phyloP scores from a whole-genome alignment of 2,329 filamentous ascomycete genomes.

The Aschersonia sp. region DNA sequence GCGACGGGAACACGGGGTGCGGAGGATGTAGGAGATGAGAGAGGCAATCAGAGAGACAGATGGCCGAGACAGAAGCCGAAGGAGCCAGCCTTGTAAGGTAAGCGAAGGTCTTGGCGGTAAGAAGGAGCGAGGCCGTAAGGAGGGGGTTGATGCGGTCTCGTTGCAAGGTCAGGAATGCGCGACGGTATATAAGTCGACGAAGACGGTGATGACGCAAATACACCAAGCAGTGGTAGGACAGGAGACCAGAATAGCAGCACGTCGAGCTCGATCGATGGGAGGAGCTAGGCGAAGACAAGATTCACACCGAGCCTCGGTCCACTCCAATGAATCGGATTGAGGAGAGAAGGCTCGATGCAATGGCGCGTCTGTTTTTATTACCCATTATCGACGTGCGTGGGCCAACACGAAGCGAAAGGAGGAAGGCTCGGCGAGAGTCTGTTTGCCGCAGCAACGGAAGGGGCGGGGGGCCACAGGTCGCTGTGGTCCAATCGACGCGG shows the following conservation, averaged over 20 bases:
- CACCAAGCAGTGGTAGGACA: too few relatives aligned
- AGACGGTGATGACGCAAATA: background rate
- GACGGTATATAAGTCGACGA: background rate
- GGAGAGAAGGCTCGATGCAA: background rate
- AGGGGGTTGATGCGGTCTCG: background rate
- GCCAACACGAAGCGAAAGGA: background rate
- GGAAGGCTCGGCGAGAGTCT: background rate
- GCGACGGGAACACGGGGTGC: background rate
- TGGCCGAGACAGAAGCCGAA: background rate
- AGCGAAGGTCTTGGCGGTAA: background rate
- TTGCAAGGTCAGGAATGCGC: constrained; percentile 1
- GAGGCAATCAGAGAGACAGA: background rate
- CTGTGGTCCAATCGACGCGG: background rate
- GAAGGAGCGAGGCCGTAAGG: background rate
- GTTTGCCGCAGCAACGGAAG: constrained; percentile 12
- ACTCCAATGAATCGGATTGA: background rate
- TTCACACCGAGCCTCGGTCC: too few relatives aligned
- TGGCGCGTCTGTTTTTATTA: constrained; percentile 1
- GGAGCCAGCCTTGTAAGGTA: background rate
- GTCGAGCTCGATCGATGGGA: background rate
- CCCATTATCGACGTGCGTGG: background rate
- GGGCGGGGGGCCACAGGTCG: background rate
- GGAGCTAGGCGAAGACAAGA: background rate
- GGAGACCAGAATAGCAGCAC: too few relatives aligned
- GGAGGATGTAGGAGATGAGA: background rate